Percentiles rank a stretch among this genome's conserved stretches.
These are phyloP conservation scores for Saturnispora besseyi DNA, from an alignment of 805 yeast species.

Conservation along the genomic window DNA sequence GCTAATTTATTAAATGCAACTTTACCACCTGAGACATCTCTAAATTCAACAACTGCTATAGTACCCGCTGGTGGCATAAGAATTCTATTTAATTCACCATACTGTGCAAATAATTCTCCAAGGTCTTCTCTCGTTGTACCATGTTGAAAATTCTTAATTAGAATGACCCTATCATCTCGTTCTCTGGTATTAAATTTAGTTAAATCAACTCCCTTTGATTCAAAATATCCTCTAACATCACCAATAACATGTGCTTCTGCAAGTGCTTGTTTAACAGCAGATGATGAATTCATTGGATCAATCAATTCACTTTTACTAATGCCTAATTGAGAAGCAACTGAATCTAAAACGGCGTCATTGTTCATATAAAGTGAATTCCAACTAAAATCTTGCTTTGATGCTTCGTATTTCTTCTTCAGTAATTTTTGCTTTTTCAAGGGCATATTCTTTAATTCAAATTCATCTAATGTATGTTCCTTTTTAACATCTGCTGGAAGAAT, in stretches of 20 bases:
- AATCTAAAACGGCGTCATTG: constrained; percentile 83
- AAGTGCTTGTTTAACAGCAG: constrained; percentile 93
- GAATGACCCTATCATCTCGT: constrained; percentile 69
- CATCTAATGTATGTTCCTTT: constrained; percentile 77
- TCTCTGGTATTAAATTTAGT: constrained; percentile 58
- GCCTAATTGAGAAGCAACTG: constrained; percentile 81
- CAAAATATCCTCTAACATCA: constrained; percentile 82
- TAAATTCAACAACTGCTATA: constrained; percentile 85
- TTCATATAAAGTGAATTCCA: constrained; percentile 95
- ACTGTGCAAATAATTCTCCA: constrained; percentile 69
- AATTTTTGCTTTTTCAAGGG: constrained; percentile 90
- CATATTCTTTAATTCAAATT: constrained; percentile 80
- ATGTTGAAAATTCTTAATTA: constrained; percentile 85
- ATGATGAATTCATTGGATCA: constrained; percentile 76
- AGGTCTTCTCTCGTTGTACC: constrained; percentile 78
- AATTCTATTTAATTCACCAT: constrained; percentile 71
- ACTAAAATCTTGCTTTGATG: constrained; percentile 77
- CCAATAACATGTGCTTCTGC: constrained; percentile 96
- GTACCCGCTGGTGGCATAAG: constrained; percentile 96
- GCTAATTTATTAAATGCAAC: constrained; percentile 83
- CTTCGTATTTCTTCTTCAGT: constrained; percentile 73
- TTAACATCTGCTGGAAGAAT: constrained; percentile 79
- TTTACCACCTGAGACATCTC: constrained; percentile 76
- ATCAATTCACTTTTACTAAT: constrained; percentile 72
- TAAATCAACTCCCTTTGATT: constrained; percentile 75